Evolutionary conservation across 1,139 yeast genomes (phyloP).

Genomic region (Schwanniomyces etchellsii): DNA sequence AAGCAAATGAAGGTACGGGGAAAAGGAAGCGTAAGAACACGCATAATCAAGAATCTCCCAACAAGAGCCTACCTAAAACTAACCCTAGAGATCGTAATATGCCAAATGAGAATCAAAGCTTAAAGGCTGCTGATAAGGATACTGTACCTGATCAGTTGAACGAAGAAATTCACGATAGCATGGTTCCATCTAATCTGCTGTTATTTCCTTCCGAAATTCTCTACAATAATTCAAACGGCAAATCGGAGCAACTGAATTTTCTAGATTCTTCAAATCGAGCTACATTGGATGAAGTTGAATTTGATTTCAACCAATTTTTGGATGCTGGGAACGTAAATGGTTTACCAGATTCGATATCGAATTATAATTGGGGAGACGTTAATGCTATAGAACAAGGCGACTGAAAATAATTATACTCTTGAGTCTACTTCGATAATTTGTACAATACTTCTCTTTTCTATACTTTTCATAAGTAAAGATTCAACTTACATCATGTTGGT

Average conservation of each 20-base stretch:
- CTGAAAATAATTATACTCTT: too few species aligned
- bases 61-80: conserved; percentile 16
- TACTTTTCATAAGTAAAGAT: too few species aligned
- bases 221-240: conserved; percentile 11
- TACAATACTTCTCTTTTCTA: too few species aligned
- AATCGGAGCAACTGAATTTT: not conserved
- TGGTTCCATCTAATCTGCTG: conserved; percentile 14
- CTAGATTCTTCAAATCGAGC: conserved; percentile 10
- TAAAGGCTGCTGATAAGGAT: conserved; percentile 18
- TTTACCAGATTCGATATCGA: conserved; percentile 34
- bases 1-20: conserved; percentile 18
- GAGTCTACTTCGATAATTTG: too few species aligned
- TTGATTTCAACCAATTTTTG: conserved; percentile 49
- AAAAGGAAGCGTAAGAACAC: conserved; percentile 19
- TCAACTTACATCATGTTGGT: too few species aligned
- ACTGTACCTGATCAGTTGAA: conserved; percentile 12
- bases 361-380: conserved; percentile 52
- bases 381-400: conserved; percentile 42
- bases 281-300: conserved; percentile 43
- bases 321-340: conserved; percentile 34
- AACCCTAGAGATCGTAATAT: conserved; percentile 12
- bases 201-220: conserved; percentile 34
- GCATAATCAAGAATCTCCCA: conserved; percentile 28
- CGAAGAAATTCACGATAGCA: not conserved
- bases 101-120: conserved; percentile 22